These are phyloP conservation scores for Pichia sp. DNA, from an alignment of 1,139 yeast species.

Conservation along the genomic window DNA sequence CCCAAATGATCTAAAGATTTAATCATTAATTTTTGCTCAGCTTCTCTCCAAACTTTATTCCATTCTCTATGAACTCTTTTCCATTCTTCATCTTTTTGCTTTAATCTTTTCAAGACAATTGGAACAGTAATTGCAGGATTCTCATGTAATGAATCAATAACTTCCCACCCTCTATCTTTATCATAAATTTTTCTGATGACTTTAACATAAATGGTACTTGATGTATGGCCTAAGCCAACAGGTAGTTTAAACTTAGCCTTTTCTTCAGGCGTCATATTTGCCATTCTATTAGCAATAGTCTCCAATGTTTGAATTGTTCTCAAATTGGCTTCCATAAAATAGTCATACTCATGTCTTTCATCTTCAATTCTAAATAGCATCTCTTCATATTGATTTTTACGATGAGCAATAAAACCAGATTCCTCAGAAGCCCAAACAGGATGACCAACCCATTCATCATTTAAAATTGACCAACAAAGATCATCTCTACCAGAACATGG, in stretches of 20 bases:
- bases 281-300: slow-evolving; percentile 89
- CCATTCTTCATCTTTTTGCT: slow-evolving; percentile 99
- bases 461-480: slow-evolving; percentile 98
- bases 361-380: slow-evolving; percentile 92
- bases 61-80: slow-evolving; percentile 96
- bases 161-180: slow-evolving; percentile 91
- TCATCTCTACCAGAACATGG: slow-evolving; percentile 98
- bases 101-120: slow-evolving; percentile 79
- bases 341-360: slow-evolving; percentile 95
- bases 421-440: slow-evolving; percentile 99
- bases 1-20: slow-evolving; percentile 95
- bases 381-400: slow-evolving; percentile 96
- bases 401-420: slow-evolving; percentile 94
- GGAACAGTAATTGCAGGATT: slow-evolving; percentile 95
- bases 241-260: slow-evolving; percentile 81
- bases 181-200: slow-evolving; percentile 90
- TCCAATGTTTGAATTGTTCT: slow-evolving; percentile 94
- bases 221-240: slow-evolving; percentile 87
- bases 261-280: slow-evolving; percentile 89
- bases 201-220: slow-evolving; percentile 85
- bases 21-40: slow-evolving; percentile 90
- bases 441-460: slow-evolving; percentile 99
- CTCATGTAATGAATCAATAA: slow-evolving; percentile 90
- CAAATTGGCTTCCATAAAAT: slow-evolving; percentile 87
- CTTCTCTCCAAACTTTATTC: slow-evolving; percentile 98